Evolutionary conservation across 352 stramenopile genomes (phyloP).

Genomic region (Globisporangium heterothallicum): DNA sequence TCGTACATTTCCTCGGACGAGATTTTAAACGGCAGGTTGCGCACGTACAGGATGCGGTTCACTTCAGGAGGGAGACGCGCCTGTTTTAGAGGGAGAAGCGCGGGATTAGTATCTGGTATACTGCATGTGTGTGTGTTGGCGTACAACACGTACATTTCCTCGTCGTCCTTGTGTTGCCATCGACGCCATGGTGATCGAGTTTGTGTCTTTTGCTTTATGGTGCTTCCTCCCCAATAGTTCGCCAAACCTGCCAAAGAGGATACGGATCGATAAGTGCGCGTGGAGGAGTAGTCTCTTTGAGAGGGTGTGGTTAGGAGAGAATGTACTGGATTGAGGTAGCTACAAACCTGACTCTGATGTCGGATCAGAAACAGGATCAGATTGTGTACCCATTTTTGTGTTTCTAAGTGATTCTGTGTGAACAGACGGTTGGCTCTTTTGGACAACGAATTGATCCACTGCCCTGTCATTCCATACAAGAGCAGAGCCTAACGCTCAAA

Average conservation of each 20-base stretch:
- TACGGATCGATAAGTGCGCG: neutral
- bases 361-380: too few relatives aligned
- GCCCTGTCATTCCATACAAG: too few relatives aligned
- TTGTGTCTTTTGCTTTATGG: neutral
- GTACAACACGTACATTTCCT: constrained; percentile 43
- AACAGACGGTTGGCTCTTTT: too few relatives aligned
- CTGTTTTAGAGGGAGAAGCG: constrained; percentile 26
- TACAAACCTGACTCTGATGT: too few relatives aligned
- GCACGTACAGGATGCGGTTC: constrained; percentile 96
- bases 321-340: too few relatives aligned
- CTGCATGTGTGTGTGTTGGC: neutral
- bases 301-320: too few relatives aligned
- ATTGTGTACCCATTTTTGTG: too few relatives aligned
- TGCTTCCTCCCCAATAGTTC: neutral
- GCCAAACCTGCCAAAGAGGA: neutral
- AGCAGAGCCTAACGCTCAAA: too few relatives aligned
- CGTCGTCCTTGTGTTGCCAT: constrained; percentile 57
- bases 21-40: constrained; percentile 99
- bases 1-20: constrained; percentile 99
- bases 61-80: constrained; percentile 95
- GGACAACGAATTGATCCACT: too few relatives aligned
- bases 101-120: neutral
- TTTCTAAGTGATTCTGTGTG: too few relatives aligned
- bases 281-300: too few relatives aligned
- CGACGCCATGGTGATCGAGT: constrained; percentile 27